Percentiles rank a stretch among this genome's conserved stretches.
Evolutionary conservation across 768 basidiomycete genomes (phyloP).

Genomic region (Lactarius pseudohatsudake): DNA sequence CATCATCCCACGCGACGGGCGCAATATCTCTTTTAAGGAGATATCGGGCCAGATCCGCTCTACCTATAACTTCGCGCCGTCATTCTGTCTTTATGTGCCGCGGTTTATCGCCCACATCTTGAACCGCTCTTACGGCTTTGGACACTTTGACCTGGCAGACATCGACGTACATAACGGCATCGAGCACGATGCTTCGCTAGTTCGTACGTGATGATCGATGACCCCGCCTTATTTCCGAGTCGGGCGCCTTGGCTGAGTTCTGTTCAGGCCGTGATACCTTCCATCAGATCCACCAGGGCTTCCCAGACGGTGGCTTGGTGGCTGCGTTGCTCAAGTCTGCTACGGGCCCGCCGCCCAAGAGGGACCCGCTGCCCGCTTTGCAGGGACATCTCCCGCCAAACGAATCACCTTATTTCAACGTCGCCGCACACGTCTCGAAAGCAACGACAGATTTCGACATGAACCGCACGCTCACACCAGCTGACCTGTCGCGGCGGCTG

Average conservation of each 20-base stretch:
- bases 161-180: constrained; percentile 74
- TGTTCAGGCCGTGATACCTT: constrained; percentile 52
- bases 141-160: constrained; percentile 63
- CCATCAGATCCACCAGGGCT: constrained; percentile 52
- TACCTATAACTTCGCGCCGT: constrained; percentile 69
- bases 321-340: constrained; percentile 57
- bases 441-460: constrained; percentile 17
- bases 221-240: background rate
- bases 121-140: constrained; percentile 52
- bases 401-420: constrained; percentile 16
- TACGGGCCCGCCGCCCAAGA: constrained; percentile 49
- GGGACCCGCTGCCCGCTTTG: background rate
- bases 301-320: constrained; percentile 47
- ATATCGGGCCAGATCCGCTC: constrained; percentile 44
- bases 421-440: constrained; percentile 11
- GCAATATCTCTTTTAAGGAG: constrained; percentile 61
- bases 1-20: constrained; percentile 62
- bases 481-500: constrained; percentile 57
- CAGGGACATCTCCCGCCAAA: constrained; percentile 12
- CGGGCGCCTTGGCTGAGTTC: background rate
- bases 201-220: constrained; percentile 42
- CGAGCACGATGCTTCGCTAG: constrained; percentile 66
- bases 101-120: constrained; percentile 59
- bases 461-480: constrained; percentile 45
- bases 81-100: constrained; percentile 68